Evolutionary conservation across 2,329 filamentous ascomycete genomes (phyloP).

Genomic region (Capronia epimyces): DNA sequence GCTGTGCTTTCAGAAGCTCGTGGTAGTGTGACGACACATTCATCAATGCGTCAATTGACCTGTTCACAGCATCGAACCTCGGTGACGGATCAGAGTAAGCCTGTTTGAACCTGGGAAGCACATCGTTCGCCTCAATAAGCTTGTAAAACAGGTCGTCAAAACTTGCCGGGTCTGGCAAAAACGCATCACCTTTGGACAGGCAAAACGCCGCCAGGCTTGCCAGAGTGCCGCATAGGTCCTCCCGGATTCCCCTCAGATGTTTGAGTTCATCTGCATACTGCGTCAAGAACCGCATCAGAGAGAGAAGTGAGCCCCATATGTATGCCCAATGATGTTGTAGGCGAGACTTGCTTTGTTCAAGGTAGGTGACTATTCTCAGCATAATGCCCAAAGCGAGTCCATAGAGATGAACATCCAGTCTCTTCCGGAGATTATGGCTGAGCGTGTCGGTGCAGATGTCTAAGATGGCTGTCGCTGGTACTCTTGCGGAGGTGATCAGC

Average conservation of each 20-base stretch:
- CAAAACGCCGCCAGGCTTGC: conserved; percentile 81
- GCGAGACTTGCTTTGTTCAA: conserved; percentile 75
- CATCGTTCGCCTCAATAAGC: conserved; percentile 79
- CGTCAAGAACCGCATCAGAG: conserved; percentile 82
- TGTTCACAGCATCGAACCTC: conserved; percentile 41
- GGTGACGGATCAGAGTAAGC: conserved; percentile 44
- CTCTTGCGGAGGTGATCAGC: conserved; percentile 63
- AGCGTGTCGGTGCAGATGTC: conserved; percentile 87
- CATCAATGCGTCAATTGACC: conserved; percentile 72
- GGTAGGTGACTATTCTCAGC: conserved; percentile 73
- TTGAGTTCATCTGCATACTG: conserved; percentile 73
- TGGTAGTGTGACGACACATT: conserved; percentile 82
- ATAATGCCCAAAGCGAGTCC: conserved; percentile 74
- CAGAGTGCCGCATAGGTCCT: conserved; percentile 67
- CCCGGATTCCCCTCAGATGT: conserved; percentile 55
- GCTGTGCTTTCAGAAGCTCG: conserved; percentile 58
- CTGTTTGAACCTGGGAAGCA: conserved; percentile 67
- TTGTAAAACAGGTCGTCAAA: conserved; percentile 99
- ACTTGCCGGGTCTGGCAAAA: conserved; percentile 76
- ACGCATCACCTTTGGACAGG: conserved; percentile 80
- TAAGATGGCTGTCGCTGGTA: conserved; percentile 69
- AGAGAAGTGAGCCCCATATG: conserved; percentile 81
- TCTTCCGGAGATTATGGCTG: conserved; percentile 84
- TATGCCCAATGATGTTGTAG: conserved; percentile 92
- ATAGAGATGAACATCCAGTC: conserved; percentile 80